These are phyloP conservation scores for Letharia lupina DNA, from an alignment of 495 filamentous ascomycete genomes.

Conservation along the genomic window DNA sequence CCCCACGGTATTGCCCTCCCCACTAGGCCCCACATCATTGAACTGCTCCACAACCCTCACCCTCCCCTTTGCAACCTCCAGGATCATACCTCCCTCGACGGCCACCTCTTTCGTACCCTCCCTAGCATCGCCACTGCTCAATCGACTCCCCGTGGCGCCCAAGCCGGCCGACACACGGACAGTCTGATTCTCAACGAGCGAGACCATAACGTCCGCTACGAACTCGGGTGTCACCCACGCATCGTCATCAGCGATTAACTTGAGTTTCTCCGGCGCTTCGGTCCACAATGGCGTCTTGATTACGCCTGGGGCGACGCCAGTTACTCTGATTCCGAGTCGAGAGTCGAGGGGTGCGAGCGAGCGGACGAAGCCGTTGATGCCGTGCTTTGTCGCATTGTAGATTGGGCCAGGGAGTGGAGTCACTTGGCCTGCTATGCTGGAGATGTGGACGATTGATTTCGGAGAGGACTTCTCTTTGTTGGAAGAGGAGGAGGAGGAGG, in stretches of 20 bases:
- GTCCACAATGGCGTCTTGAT: constrained; percentile 64
- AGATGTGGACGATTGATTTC: constrained; percentile 52
- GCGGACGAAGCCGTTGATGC: constrained; percentile 52
- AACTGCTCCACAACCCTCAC: constrained; percentile 44
- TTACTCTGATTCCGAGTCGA: constrained; percentile 51
- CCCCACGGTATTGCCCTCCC: constrained; percentile 41
- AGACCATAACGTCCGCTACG: constrained; percentile 57
- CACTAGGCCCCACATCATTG: constrained; percentile 51
- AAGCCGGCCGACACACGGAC: constrained; percentile 25
- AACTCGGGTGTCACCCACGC: constrained; percentile 57
- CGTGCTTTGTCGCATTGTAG: constrained; percentile 57
- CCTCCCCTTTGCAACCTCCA: constrained; percentile 51
- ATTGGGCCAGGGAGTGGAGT: constrained; percentile 43
- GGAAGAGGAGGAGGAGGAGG: constrained; percentile 29
- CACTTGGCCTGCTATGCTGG: constrained; percentile 54
- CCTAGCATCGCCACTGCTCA: neutral
- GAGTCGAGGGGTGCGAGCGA: constrained; percentile 43
- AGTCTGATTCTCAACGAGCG: constrained; percentile 44
- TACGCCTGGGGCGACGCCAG: constrained; percentile 56
- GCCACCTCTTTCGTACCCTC: constrained; percentile 10
- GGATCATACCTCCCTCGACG: constrained; percentile 41
- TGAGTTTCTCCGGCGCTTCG: constrained; percentile 57
- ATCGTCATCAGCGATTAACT: constrained; percentile 45
- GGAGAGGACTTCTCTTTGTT: constrained; percentile 18
- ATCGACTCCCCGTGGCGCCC: neutral